These are phyloP conservation scores for Candida dendrica DNA, from an alignment of 805 yeast species.

Conservation along the genomic window DNA sequence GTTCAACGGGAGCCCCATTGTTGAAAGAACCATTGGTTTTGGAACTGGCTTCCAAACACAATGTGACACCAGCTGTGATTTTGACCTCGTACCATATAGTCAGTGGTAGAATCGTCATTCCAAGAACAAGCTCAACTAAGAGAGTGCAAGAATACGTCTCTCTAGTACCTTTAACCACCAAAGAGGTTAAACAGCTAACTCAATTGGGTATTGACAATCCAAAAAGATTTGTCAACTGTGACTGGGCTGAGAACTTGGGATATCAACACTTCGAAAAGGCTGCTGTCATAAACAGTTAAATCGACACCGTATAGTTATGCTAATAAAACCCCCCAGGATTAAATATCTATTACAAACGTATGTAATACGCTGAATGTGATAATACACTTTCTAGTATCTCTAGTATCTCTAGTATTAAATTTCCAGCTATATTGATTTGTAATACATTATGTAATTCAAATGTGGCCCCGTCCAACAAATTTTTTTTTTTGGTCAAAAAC, in stretches of 20 bases:
- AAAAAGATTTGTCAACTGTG: conserved; percentile 23
- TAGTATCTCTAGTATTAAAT: too few relatives aligned
- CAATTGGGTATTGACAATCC: conserved; percentile 24
- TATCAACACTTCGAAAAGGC: conserved; percentile 10
- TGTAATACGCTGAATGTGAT: too few relatives aligned
- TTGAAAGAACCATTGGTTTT: conserved; percentile 41
- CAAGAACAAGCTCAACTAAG: conserved; percentile 64
- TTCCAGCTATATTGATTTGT: background rate
- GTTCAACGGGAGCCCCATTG: conserved; percentile 60
- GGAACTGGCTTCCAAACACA: conserved; percentile 50
- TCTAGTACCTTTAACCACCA: conserved; percentile 30
- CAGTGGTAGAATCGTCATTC: conserved; percentile 54
- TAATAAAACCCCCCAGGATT: too few relatives aligned
- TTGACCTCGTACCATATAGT: conserved; percentile 57
- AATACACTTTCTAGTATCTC: too few relatives aligned
- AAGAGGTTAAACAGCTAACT: conserved; percentile 33
- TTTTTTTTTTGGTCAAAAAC: too few relatives aligned
- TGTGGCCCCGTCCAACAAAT: background rate
- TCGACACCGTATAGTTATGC: too few relatives aligned
- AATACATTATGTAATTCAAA: too few relatives aligned
- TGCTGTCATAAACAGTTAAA: background rate
- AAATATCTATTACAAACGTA: too few relatives aligned
- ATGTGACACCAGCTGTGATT: conserved; percentile 46
- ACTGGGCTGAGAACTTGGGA: conserved; percentile 15
- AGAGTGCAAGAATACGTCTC: conserved; percentile 43